phyloP scores from a whole-genome alignment of 2,329 filamentous ascomycete genomes.

The Calonectria montana region DNA sequence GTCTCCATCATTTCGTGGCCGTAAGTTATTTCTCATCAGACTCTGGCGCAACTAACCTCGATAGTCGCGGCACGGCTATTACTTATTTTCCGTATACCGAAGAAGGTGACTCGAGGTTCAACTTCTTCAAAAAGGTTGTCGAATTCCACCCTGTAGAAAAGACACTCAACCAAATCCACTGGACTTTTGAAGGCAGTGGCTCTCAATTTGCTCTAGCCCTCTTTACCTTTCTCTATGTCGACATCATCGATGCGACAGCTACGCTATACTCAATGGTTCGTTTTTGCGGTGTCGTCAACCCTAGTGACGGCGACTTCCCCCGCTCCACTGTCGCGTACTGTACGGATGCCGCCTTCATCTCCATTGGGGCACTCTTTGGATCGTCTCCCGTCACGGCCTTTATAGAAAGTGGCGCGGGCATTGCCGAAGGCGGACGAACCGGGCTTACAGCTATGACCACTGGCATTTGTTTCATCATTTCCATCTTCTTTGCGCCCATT shows the following conservation, averaged over 20 bases:
- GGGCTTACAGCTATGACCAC: conserved; percentile 78
- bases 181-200: conserved; percentile 67
- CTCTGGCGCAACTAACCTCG: background rate
- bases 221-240: conserved; percentile 83
- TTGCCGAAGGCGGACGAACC: conserved; percentile 79
- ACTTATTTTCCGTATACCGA: conserved; percentile 78
- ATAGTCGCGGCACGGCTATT: conserved; percentile 73
- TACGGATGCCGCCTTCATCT: conserved; percentile 77
- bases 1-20: conserved; percentile 83
- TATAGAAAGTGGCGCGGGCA: conserved; percentile 81
- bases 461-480: conserved; percentile 76
- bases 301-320: conserved; percentile 82
- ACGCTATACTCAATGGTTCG: conserved; percentile 86
- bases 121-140: conserved; percentile 80
- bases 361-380: conserved; percentile 76
- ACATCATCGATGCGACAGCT: conserved; percentile 82
- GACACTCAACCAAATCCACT: conserved; percentile 73
- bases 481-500: conserved; percentile 81
- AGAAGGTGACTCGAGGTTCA: conserved; percentile 73
- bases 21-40: conserved; percentile 52
- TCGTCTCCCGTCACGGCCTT: conserved; percentile 79
- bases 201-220: conserved; percentile 77
- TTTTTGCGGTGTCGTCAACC: conserved; percentile 74
- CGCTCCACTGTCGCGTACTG: conserved; percentile 84
- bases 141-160: conserved; percentile 77